Base-by-base conservation (phyloP, 1,284 basidiomycete genomes). In the Cryptococcus deneoformans region DNA sequence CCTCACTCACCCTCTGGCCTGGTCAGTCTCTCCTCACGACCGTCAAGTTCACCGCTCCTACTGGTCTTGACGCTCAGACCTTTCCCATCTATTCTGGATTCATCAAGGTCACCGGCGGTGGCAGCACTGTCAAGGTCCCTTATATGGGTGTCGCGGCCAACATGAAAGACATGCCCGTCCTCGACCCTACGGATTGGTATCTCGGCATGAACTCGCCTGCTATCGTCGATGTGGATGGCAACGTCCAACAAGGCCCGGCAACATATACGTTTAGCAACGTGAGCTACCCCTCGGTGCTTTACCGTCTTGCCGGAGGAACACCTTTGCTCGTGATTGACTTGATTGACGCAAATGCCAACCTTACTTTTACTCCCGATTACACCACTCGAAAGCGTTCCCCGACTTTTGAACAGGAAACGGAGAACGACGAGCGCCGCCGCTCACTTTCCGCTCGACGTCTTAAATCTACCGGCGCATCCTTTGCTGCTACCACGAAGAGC, bases 261-360 rank as follows among this genome's bases (percentile, higher is more conserved):
- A 84, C 83, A 56, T 86, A 85, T 66, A 84, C 83, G 0, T 84
- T 86, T 66, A 72, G 70, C 0, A 77, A 72, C 34, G 67, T 60
- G 14, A 81, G 85, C 63, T 67, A 57, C 46, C 71, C 72, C 3
- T 65, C 64, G 11, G 58, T 71, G n/a, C 55, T 71, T 16, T 71
- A 71, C 57, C 43, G 82, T 40, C 77, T 84, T 50, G 79, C 77
- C 3, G 85, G 85, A 57, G 86, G 86, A 16, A 83, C 85, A 1
- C 80, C 83, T 2, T 58, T 75, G 12, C 61, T 87, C 40, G 75
- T 79, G 34, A 66, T 81, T 54, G 82, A 83, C 61, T 73, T 83
- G 38, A 79, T 83, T 8, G 61, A 64, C n/a, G 65, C 78, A 6
- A 65, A 72, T 52, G 57, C 71, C 14, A 65, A 58, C 8, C 63